Percentiles rank a stretch among this genome's conserved stretches.
Evolutionary conservation across 169 alveolate species (phyloP).

Genomic region (Eimeria brunetti): DNA sequence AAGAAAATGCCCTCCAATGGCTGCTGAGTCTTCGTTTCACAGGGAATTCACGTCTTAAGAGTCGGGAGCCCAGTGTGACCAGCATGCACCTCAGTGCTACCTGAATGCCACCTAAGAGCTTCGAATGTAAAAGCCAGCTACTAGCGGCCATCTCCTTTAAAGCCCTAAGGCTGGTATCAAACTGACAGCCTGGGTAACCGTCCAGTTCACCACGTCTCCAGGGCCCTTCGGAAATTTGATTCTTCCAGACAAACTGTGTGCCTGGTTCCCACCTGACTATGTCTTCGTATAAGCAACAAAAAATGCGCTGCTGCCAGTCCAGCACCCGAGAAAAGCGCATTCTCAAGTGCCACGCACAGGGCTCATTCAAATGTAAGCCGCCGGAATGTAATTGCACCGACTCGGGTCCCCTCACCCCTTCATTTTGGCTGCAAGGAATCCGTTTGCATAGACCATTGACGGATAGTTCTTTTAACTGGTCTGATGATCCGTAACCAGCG

Average conservation of each 20-base stretch:
- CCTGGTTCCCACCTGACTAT: slow-evolving; percentile 10
- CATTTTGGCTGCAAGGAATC: slow-evolving; percentile 8
- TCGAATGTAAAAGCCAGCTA: slow-evolving; percentile 46
- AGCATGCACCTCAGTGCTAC: slow-evolving; percentile 19
- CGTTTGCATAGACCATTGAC: background rate
- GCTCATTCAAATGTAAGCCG: background rate
- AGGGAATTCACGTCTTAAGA: background rate
- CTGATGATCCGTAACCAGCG: background rate
- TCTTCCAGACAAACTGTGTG: background rate
- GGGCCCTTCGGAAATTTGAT: slow-evolving; percentile 39
- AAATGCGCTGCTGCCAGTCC: slow-evolving; percentile 48
- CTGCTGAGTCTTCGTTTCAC: background rate
- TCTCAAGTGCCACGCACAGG: slow-evolving; percentile 27
- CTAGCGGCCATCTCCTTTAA: slow-evolving; percentile 16
- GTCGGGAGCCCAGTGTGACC: background rate
- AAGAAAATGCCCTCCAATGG: background rate
- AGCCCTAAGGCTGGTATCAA: slow-evolving; percentile 40
- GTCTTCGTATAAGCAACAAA: slow-evolving; percentile 39
- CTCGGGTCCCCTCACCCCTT: background rate
- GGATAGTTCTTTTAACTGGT: background rate
- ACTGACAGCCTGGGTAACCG: background rate
- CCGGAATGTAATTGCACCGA: background rate
- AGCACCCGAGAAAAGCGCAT: slow-evolving; percentile 51
- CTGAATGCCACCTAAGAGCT: slow-evolving; percentile 22
- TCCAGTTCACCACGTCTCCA: background rate